A percentile compares a stretch with the other conserved stretches of the same genome.
Evolutionary conservation across 768 basidiomycete species (phyloP).

Genomic region (Crepidotus variabilis): DNA sequence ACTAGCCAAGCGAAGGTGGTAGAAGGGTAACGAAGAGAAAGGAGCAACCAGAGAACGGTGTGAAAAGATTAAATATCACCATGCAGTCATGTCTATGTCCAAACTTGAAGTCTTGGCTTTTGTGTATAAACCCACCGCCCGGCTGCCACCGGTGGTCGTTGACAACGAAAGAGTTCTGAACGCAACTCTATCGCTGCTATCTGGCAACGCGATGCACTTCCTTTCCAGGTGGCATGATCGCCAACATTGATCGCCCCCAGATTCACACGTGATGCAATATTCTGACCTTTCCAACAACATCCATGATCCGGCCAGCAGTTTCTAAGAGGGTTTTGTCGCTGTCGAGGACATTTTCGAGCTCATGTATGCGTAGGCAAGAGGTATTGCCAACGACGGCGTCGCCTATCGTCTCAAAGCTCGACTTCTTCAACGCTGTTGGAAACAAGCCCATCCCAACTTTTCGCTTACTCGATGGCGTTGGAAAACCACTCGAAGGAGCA

Average conservation of each 20-base stretch:
- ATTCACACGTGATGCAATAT: background rate
- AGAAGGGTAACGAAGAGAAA: conserved; percentile 16
- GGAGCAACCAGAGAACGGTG: conserved; percentile 8
- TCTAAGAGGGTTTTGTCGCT: conserved; percentile 13
- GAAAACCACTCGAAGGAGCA: conserved; percentile 69
- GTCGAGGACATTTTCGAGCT: conserved; percentile 18
- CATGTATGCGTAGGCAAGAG: conserved; percentile 14
- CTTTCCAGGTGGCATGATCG: background rate
- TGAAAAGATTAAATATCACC: conserved; percentile 12
- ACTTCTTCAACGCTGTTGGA: conserved; percentile 78
- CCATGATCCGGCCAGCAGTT: conserved; percentile 32
- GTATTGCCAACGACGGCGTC: conserved; percentile 43
- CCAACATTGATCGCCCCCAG: background rate
- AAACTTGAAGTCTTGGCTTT: background rate
- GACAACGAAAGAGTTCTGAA: background rate
- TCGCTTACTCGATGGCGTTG: conserved; percentile 79
- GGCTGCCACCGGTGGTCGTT: background rate
- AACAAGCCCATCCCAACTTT: conserved; percentile 77
- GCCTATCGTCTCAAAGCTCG: conserved; percentile 63
- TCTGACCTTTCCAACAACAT: background rate
- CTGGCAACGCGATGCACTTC: background rate
- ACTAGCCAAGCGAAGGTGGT: conserved; percentile 27
- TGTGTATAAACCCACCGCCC: background rate
- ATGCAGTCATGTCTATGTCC: background rate
- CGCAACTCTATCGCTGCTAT: background rate